Base-by-base conservation (phyloP, 164 flowering plant genomes). In the Dillenia suffruticosa region DNA sequence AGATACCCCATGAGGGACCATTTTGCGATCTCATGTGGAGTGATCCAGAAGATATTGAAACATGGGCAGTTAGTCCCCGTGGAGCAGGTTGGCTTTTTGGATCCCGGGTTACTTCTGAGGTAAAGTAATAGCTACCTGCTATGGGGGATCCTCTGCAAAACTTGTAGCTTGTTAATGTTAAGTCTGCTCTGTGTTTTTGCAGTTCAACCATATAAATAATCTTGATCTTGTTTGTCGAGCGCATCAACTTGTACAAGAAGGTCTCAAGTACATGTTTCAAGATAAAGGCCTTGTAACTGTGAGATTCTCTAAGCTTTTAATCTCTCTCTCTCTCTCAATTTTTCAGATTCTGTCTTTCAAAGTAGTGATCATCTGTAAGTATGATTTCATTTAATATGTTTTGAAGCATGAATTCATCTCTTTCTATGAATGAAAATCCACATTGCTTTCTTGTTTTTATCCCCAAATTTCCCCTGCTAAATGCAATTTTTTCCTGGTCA, bases 81-180 rank as follows among this genome's bases (percentile, higher is more conserved):
- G 99, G 97, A 68, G 99, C 99, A 57, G 99, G 99, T 57, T 95
- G 99, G 99, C 97, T 95, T 58, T 95, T 95, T 74, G 99, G 99
- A 56, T 89, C 99, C 45, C 82, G 97, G 74, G 99, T 95, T 65
- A 92, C 99, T 24, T 69, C 97, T 61, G 99, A 95, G 96, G 99
- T 89, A 74, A 43, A 5, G 65, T 32, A 32, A 32, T 32, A 32
- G 7, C 40, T 32, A 32, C 40, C 0, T 5, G 7, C 7, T 32
- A 32, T 32, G 40, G 40, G 40, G 40, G 40, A 32, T 5, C 40
- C 40, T 4, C 40, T 5, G 40, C 7, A 5, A 32, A 32, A 32
- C 40, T 32, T 4, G 22, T 4, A 32, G 5, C 40, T 32, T 32
- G 40, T 32, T 32, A 32, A 32, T 32, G 40, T 5, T 32, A 32